Conservation (phyloP, 1,284 basidiomycete genomes). For the Phellopilus nigrolimitatus region DNA sequence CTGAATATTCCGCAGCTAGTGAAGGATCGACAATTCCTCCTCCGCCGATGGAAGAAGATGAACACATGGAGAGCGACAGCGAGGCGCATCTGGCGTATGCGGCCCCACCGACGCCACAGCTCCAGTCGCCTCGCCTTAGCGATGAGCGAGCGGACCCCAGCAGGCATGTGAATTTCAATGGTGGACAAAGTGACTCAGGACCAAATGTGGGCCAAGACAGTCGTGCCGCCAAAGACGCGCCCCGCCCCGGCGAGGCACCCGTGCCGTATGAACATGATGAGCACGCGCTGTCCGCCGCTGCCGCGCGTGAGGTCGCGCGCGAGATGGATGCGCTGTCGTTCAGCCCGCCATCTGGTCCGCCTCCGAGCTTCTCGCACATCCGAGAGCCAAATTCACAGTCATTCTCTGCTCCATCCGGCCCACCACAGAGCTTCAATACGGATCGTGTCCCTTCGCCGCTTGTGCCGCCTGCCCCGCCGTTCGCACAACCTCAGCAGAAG, state of each 20-base stretch:
- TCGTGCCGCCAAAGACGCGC: conserved; percentile 17
- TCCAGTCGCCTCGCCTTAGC: neutral
- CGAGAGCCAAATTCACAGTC: conserved; percentile 23
- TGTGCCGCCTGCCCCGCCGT: conserved; percentile 28
- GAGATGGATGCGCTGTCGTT: conserved; percentile 57
- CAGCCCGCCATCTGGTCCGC: conserved; percentile 31
- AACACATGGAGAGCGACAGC: conserved; percentile 6
- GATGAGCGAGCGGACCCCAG: neutral
- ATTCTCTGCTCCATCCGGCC: conserved; percentile 14
- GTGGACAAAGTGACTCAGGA: neutral
- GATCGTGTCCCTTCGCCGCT: conserved; percentile 25
- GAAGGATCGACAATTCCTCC: neutral
- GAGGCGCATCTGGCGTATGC: conserved; percentile 19
- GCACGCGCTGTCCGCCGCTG: conserved; percentile 51
- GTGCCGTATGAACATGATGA: conserved; percentile 33
- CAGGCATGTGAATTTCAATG: conserved; percentile 1
- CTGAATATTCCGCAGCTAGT: neutral
- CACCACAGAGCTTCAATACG: conserved; percentile 23
- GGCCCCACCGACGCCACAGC: neutral
- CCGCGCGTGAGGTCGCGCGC: conserved; percentile 58
- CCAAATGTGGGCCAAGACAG: neutral
- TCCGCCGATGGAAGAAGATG: neutral
- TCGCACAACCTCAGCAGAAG: conserved; percentile 24
- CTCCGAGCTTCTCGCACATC: neutral
- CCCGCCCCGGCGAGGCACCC: conserved; percentile 29